phyloP scores from a whole-genome alignment of 192 early-diverging fungal species.

The Linnemannia zychae region DNA sequence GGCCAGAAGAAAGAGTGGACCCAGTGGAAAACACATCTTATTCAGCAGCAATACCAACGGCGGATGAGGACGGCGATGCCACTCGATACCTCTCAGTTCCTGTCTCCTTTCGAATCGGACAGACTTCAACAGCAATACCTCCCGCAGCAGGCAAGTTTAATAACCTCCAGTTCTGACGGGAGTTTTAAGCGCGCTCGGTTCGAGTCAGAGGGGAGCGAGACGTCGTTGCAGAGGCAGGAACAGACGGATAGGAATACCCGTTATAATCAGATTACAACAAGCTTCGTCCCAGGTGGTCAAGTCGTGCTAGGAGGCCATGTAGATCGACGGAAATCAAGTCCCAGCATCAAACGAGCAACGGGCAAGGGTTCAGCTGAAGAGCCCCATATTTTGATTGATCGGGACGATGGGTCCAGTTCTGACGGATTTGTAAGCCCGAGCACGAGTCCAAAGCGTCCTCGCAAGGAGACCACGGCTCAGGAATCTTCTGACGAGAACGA shows the following conservation, averaged over 20 bases:
- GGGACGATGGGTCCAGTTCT: neutral
- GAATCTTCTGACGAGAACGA: constrained; percentile 18
- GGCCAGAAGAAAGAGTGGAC: constrained; percentile 26
- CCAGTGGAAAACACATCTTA: constrained; percentile 29
- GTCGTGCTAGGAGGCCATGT: neutral
- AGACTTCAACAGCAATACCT: constrained; percentile 5
- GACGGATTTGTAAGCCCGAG: neutral
- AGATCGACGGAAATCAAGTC: neutral
- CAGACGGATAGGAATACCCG: constrained; percentile 24
- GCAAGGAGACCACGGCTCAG: neutral
- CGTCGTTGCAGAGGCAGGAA: constrained; percentile 13
- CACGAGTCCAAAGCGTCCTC: neutral
- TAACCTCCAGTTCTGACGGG: neutral
- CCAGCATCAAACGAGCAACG: neutral
- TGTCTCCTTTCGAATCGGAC: neutral
- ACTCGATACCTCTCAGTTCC: neutral
- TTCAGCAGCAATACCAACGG: constrained; percentile 26
- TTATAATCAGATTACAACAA: constrained; percentile 27
- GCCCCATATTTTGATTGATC: constrained; percentile 40
- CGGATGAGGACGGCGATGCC: constrained; percentile 31
- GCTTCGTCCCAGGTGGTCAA: neutral
- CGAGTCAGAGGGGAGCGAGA: constrained; percentile 15
- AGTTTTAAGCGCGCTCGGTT: constrained; percentile 3
- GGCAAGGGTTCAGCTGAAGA: constrained; percentile 11
- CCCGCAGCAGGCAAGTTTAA: neutral